phyloP scores from a whole-genome alignment of 768 basidiomycete genomes.

The Leucocoprinus birnbaumii region DNA sequence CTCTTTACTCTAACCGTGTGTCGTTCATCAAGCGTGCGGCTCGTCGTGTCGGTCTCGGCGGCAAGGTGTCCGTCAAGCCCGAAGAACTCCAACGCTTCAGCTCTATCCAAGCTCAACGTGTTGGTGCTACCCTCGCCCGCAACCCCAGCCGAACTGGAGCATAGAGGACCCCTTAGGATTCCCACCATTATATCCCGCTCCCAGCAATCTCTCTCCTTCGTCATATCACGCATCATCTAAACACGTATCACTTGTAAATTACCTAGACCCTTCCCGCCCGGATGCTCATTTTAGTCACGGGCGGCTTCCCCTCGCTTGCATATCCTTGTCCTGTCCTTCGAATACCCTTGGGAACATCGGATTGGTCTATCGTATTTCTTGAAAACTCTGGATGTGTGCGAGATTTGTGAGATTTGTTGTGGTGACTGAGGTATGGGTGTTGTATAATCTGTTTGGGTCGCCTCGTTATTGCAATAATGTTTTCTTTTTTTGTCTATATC shows the following conservation, averaged over 20 bases:
- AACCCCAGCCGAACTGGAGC: conserved; percentile 45
- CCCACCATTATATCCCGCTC: not conserved
- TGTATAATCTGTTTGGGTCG: not conserved
- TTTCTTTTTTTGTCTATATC: not conserved
- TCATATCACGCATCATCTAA: conserved; percentile 10
- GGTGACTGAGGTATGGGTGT: not conserved
- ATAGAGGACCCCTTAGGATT: conserved; percentile 2
- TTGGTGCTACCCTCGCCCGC: conserved; percentile 73
- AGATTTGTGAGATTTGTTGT: not conserved
- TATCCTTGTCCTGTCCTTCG: conserved; percentile 9
- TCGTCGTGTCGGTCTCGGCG: conserved; percentile 85
- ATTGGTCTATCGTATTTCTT: conserved; percentile 9
- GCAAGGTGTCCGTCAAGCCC: conserved; percentile 71
- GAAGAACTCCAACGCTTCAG: conserved; percentile 85
- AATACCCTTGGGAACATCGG: conserved; percentile 12
- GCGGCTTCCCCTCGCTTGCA: conserved; percentile 7
- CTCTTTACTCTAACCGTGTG: conserved; percentile 93
- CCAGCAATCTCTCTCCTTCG: conserved; percentile 7
- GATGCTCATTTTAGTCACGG: not conserved
- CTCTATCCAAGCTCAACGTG: conserved; percentile 77
- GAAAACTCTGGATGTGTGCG: conserved; percentile 3
- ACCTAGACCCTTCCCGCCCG: conserved; percentile 6
- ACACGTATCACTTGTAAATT: conserved; percentile 6
- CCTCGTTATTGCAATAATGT: not conserved
- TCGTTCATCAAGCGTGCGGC: conserved; percentile 86